Base-by-base conservation (phyloP, 139 green algal species). In the Closterium sp. region DNA sequence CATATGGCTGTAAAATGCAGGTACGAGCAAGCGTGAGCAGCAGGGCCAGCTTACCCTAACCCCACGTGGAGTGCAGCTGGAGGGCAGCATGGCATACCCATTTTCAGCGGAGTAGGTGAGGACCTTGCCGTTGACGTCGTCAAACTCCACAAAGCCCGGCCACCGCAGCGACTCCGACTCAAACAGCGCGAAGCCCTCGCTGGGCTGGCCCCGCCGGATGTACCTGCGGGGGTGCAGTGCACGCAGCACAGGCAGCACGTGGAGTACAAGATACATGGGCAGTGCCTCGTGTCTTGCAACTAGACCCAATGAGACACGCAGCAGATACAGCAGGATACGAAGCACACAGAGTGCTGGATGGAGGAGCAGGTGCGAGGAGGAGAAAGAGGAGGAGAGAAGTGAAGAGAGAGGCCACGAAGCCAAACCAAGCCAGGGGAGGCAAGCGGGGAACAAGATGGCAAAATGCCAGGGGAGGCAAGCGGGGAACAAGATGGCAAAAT, bases 111-210 rank as follows among this genome's bases (percentile, higher is more conserved):
- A 95, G 88, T 92, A 95, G 10, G 95, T 95, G 69, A 96, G 84
- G 31, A 94, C 94, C 34, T 96, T 94, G 25, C 86, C 89, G 87
- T 95, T 96, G 30, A 96, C 91, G 86, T 96, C 95, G 23, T 95
- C 92, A 90, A 96, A 96, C 93, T 96, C 95, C 4, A 96, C 95
- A 90, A 96, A 96, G 43, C 95, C 95, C 2, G 95, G 95, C 92
- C 92, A 96, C 4, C 76, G 33, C 33, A 96, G 87, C 35, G 66
- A 90, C 88, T 96, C 95, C 2, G 64, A 55, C 4, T 94, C 91
- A 85, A 96, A 96, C 21, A 96, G 92, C 6, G 95, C 85, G 9
- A 95, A 91, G 33, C 94, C 94, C 12, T 31, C 88, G 30, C 95
- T 92, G 23, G 94, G 94, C 89, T 87, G 28, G 43, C 94, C 94